A percentile compares a stretch with the other conserved stretches of the same genome.
Evolutionary conservation across 2,329 filamentous ascomycete species (phyloP).

Genomic region (Tothia fuscella): DNA sequence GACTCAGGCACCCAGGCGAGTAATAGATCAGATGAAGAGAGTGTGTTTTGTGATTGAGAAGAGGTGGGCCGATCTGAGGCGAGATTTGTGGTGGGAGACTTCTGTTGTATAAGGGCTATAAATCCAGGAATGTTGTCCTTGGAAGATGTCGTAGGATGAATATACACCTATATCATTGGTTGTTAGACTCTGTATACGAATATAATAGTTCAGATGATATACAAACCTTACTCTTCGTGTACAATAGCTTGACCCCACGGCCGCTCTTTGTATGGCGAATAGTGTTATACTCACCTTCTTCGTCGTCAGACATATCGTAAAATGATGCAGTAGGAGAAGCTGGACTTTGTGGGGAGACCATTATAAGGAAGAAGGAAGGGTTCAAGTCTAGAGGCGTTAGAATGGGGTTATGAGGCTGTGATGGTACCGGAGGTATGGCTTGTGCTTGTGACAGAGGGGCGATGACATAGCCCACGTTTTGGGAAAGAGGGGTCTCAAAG

Average conservation of each 20-base stretch:
- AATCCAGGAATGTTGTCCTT: conserved; percentile 96
- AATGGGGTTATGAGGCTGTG: background rate
- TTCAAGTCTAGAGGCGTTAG: background rate
- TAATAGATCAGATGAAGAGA: conserved; percentile 57
- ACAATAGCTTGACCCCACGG: conserved; percentile 82
- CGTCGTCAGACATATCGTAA: conserved; percentile 93
- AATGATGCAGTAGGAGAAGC: conserved; percentile 76
- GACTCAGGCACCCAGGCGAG: conserved; percentile 91
- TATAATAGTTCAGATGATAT: conserved; percentile 9
- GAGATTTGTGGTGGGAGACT: conserved; percentile 26
- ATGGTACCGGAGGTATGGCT: background rate
- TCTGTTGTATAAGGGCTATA: conserved; percentile 86
- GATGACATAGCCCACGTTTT: no score
- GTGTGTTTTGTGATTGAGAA: conserved; percentile 28
- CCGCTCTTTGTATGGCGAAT: conserved; percentile 69
- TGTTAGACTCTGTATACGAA: background rate
- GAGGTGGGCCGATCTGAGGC: conserved; percentile 23
- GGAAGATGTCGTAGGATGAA: conserved; percentile 83
- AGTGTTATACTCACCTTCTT: conserved; percentile 90
- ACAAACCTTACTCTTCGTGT: conserved; percentile 83
- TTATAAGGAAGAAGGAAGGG: background rate
- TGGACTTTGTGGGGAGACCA: conserved; percentile 17
- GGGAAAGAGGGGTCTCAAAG: no score
- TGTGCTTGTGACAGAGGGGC: no score
- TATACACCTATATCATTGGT: conserved; percentile 57